A percentile compares a stretch with the other conserved stretches of the same genome.
phyloP scores from a whole-genome alignment of 1,139 yeast species.

The Geotrichum phurueaensis region DNA sequence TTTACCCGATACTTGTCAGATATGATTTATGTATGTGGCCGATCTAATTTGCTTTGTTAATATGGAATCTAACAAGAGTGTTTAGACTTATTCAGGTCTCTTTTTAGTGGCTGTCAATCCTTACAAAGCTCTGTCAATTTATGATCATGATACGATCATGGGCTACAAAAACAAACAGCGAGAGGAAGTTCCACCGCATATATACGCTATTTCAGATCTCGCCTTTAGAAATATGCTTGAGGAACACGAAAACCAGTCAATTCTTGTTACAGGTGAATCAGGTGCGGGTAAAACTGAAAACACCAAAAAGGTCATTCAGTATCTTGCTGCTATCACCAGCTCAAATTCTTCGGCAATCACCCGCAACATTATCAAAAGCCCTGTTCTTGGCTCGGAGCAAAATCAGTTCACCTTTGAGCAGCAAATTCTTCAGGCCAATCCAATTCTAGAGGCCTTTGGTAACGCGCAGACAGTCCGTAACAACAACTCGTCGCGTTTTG shows the following conservation, averaged over 20 bases:
- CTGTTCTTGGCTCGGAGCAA: neutral
- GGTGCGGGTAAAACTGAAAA: conserved; percentile 99
- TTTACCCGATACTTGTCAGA: conserved; percentile 62
- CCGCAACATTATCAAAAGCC: neutral
- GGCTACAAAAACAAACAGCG: conserved; percentile 46
- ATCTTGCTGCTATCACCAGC: conserved; percentile 60
- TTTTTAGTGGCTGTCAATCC: conserved; percentile 96
- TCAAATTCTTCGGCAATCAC: conserved; percentile 18
- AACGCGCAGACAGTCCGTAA: conserved; percentile 94
- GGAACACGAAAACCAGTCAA: conserved; percentile 75
- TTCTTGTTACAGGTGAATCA: conserved; percentile 94
- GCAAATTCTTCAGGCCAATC: conserved; percentile 88
- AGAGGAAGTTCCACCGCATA: conserved; percentile 63
- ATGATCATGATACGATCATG: conserved; percentile 53
- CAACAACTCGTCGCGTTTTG: conserved; percentile 93
- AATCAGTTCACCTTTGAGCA: conserved; percentile 52
- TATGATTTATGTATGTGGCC: conserved; percentile 49
- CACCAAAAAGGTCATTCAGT: conserved; percentile 92
- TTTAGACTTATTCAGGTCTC: conserved; percentile 63
- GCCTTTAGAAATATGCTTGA: conserved; percentile 73
- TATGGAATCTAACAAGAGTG: conserved; percentile 1
- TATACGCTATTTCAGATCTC: conserved; percentile 83
- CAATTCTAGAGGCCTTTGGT: conserved; percentile 93
- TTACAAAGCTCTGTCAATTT: conserved; percentile 70
- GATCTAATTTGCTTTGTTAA: conserved; percentile 30